A percentile compares a stretch with the other conserved stretches of the same genome.
phyloP scores from a whole-genome alignment of 768 basidiomycete species.

The Tylopilus felleus region DNA sequence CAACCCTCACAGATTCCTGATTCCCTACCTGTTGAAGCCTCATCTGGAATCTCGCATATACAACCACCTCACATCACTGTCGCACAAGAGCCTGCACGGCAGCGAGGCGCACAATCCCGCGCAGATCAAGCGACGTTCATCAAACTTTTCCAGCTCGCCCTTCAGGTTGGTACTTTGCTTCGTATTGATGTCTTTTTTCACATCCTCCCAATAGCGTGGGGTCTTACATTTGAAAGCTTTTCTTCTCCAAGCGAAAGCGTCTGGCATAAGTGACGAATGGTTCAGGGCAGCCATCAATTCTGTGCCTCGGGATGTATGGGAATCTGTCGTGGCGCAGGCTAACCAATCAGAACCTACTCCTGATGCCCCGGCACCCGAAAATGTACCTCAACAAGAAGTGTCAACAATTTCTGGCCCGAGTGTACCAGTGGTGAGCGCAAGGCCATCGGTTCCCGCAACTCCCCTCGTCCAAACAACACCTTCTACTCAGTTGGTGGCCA shows the following conservation, averaged over 20 bases:
- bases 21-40: background rate
- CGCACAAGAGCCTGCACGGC: conserved; percentile 10
- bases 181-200: conserved; percentile 3
- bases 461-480: background rate
- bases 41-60: background rate
- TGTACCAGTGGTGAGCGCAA: background rate
- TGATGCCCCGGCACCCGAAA: background rate
- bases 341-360: background rate
- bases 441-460: background rate
- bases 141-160: conserved; percentile 19
- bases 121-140: conserved; percentile 18
- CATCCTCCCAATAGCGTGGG: conserved; percentile 13
- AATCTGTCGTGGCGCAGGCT: conserved; percentile 5
- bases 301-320: conserved; percentile 16
- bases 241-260: conserved; percentile 8
- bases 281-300: conserved; percentile 13
- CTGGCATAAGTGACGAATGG: conserved; percentile 23
- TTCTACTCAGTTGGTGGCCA: background rate
- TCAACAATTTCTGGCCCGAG: background rate
- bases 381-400: background rate
- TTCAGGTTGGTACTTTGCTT: conserved; percentile 17
- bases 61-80: background rate
- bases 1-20: conserved; percentile 3
- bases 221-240: conserved; percentile 10
- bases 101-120: background rate